These are phyloP conservation scores for Globisporangium yorkense DNA, from an alignment of 352 stramenopile species.

Conservation along the genomic window DNA sequence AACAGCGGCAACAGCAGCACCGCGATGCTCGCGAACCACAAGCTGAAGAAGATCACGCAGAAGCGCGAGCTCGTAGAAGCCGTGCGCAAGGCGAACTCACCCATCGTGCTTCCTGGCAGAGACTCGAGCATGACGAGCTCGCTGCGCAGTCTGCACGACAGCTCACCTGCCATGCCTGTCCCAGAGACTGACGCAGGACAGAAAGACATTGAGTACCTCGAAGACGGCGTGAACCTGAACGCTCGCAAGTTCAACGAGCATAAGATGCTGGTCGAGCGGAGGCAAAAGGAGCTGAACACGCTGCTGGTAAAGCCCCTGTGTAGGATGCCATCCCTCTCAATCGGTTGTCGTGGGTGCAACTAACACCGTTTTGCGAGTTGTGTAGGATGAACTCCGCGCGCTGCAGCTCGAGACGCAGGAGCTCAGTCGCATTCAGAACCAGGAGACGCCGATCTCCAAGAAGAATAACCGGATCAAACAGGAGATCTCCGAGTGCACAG, in stretches of 20 bases:
- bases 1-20: conserved; percentile 17
- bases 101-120: conserved; percentile 47
- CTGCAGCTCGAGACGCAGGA: conserved; percentile 69
- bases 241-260: conserved; percentile 79
- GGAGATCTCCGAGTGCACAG: conserved; percentile 61
- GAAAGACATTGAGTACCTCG: conserved; percentile 58
- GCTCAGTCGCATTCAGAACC: conserved; percentile 68
- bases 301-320: conserved; percentile 32
- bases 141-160: conserved; percentile 21
- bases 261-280: conserved; percentile 55
- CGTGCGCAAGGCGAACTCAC: conserved; percentile 66
- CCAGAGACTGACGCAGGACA: conserved; percentile 36
- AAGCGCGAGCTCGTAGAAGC: conserved; percentile 74
- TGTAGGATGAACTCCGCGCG: conserved; percentile 59
- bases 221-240: conserved; percentile 67
- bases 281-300: conserved; percentile 55
- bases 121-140: conserved; percentile 26
- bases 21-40: conserved; percentile 18
- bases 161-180: conserved; percentile 7
- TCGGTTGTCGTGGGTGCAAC: background rate
- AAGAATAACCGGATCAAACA: conserved; percentile 61
- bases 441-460: conserved; percentile 70
- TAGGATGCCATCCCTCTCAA: background rate
- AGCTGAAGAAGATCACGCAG: conserved; percentile 70
- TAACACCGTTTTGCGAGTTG: background rate